A percentile compares a stretch with the other conserved stretches of the same genome.
Evolutionary conservation across 176 grass and related monocot species (phyloP).

Genomic region (Hyparrhenia diplandra): DNA sequence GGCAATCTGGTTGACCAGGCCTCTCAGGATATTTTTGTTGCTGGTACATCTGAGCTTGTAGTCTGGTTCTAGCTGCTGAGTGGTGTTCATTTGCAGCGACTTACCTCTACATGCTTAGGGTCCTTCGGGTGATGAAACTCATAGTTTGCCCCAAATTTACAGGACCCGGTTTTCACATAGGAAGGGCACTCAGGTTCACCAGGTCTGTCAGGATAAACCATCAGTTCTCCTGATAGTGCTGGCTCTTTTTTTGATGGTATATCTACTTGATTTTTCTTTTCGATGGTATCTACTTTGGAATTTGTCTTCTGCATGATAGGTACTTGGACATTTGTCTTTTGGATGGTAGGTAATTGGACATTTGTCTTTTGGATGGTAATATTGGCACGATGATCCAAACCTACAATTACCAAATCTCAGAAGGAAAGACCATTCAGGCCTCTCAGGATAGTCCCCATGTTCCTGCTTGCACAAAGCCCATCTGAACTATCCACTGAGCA

Average conservation of each 20-base stretch:
- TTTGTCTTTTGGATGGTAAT: slow-evolving; percentile 14
- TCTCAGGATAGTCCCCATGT: slow-evolving; percentile 20
- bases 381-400: slow-evolving; percentile 30
- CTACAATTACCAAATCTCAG: slow-evolving; percentile 32
- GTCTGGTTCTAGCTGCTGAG: not conserved
- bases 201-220: slow-evolving; percentile 40
- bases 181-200: slow-evolving; percentile 41
- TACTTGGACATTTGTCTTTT: too few relatives aligned
- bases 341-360: not conserved
- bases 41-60: slow-evolving; percentile 16
- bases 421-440: slow-evolving; percentile 36
- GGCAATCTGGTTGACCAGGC: slow-evolving; percentile 41
- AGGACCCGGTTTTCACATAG: slow-evolving; percentile 45
- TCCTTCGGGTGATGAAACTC: slow-evolving; percentile 55
- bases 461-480: slow-evolving; percentile 44
- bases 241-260: not conserved
- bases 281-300: not conserved
- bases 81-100: slow-evolving; percentile 16
- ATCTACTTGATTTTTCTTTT: not conserved
- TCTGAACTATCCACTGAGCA: slow-evolving; percentile 36
- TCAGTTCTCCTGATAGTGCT: not conserved
- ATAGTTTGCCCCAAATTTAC: slow-evolving; percentile 42
- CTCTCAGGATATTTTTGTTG: slow-evolving; percentile 37
- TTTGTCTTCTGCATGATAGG: not conserved
- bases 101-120: not conserved